Evolutionary conservation across 345 rosid genomes (phyloP).

Genomic region (Limnanthes douglasii): DNA sequence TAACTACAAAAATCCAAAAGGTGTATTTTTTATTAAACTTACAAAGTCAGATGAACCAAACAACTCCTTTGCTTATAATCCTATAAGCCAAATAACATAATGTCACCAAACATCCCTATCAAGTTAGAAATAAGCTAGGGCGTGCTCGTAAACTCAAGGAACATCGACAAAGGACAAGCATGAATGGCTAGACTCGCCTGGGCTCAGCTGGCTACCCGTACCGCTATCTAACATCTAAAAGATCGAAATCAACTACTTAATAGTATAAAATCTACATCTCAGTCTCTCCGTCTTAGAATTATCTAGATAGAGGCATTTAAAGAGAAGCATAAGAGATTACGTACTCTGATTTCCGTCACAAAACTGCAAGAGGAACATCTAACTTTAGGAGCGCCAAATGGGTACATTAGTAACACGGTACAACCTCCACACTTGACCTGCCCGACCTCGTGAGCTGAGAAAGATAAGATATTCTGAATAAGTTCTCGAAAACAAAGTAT

Average conservation of each 20-base stretch:
- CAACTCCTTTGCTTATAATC: no score
- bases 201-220: no score
- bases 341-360: conserved; percentile 64
- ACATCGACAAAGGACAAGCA: no score
- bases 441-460: conserved; percentile 68
- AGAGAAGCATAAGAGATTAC: conserved; percentile 4
- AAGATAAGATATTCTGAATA: background rate
- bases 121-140: no score
- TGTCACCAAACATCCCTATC: no score
- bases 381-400: conserved; percentile 68
- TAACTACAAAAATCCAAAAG: no score
- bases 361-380: conserved; percentile 62
- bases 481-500: background rate
- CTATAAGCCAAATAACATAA: no score
- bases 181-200: no score
- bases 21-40: no score
- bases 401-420: conserved; percentile 58
- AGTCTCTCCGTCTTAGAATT: background rate
- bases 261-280: background rate
- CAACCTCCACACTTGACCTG: conserved; percentile 53
- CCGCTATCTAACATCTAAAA: background rate
- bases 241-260: background rate
- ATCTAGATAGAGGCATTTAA: background rate
- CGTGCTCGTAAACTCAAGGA: no score
- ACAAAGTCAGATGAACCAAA: no score